Percentiles rank a stretch among this genome's conserved stretches.
phyloP scores from a whole-genome alignment of 1,284 basidiomycete genomes.

The Moesziomyces parantarcticus region DNA sequence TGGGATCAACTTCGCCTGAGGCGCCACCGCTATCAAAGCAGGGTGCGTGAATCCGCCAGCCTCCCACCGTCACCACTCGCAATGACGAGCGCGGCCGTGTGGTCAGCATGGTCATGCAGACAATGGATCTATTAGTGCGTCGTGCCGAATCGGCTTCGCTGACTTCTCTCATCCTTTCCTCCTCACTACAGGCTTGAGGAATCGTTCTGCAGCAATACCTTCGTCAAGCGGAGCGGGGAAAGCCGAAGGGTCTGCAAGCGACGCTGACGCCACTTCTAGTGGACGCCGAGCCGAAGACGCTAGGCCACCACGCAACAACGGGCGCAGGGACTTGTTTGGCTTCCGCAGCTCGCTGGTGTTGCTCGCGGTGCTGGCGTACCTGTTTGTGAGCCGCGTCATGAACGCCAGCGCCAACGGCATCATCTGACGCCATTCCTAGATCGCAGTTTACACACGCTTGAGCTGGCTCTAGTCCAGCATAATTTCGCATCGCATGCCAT shows the following conservation, averaged over 20 bases:
- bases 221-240: background rate
- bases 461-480: background rate
- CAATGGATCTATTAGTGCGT: background rate
- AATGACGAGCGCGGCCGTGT: background rate
- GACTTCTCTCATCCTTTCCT: background rate
- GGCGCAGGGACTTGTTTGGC: slow-evolving; percentile 38
- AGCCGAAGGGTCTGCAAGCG: background rate
- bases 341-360: slow-evolving; percentile 48
- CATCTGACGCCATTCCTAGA: slow-evolving; percentile 11
- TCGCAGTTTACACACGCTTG: background rate
- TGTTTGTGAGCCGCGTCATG: slow-evolving; percentile 53
- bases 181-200: slow-evolving; percentile 16
- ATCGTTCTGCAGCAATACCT: slow-evolving; percentile 4
- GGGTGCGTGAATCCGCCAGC: slow-evolving; percentile 27
- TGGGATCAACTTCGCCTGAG: slow-evolving; percentile 38
- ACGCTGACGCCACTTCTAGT: background rate
- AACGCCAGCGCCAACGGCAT: slow-evolving; percentile 42
- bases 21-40: slow-evolving; percentile 36
- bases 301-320: slow-evolving; percentile 13
- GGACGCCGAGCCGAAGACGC: slow-evolving; percentile 11
- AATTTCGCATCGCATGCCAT: slow-evolving; percentile 6
- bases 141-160: background rate
- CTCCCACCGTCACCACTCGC: slow-evolving; percentile 6
- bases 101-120: background rate
- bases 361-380: slow-evolving; percentile 51